A percentile compares a stretch with the other conserved stretches of the same genome.
These are phyloP conservation scores for Telopea speciosissima DNA, from an alignment of 177 flowering plant genomes.

Conservation along the genomic window DNA sequence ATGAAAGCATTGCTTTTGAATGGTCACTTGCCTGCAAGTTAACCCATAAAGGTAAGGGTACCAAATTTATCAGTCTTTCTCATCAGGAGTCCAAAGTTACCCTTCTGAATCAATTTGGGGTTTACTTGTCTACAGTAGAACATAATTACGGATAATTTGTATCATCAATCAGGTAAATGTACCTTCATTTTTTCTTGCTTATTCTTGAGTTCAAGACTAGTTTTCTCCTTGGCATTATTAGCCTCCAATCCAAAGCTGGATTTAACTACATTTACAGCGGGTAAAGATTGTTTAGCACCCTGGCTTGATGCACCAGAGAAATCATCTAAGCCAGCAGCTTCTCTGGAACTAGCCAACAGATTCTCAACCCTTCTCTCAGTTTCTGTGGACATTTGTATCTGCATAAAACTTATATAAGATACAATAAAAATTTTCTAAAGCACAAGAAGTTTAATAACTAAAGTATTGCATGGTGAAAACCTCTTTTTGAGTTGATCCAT, in stretches of 20 bases:
- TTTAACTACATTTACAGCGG: conserved; percentile 14
- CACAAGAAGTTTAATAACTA: not conserved
- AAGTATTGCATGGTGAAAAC: conserved; percentile 23
- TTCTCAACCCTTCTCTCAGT: conserved; percentile 65
- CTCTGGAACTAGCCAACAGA: conserved; percentile 49
- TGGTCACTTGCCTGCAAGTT: conserved; percentile 45
- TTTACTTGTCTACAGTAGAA: not conserved
- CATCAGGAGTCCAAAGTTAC: not conserved
- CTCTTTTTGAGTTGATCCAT: conserved; percentile 92
- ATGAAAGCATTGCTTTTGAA: conserved; percentile 53
- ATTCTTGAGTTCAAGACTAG: conserved; percentile 54
- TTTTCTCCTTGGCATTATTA: conserved; percentile 41
- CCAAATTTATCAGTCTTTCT: not conserved
- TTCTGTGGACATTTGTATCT: conserved; percentile 87
- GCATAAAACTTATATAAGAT: conserved; percentile 17
- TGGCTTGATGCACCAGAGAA: conserved; percentile 33
- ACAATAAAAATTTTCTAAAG: not conserved
- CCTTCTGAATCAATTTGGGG: not conserved
- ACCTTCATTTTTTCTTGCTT: conserved; percentile 68
- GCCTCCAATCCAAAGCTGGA: conserved; percentile 18
- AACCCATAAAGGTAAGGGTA: not conserved
- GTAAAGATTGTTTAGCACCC: conserved; percentile 21
- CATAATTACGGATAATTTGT: not conserved
- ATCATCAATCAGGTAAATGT: not conserved
- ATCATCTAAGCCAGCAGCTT: conserved; percentile 18